Evolutionary conservation across 768 basidiomycete species (phyloP), one percentile per base, ranked within the genome.

Genomic region (Hypholoma fasciculare): DNA sequence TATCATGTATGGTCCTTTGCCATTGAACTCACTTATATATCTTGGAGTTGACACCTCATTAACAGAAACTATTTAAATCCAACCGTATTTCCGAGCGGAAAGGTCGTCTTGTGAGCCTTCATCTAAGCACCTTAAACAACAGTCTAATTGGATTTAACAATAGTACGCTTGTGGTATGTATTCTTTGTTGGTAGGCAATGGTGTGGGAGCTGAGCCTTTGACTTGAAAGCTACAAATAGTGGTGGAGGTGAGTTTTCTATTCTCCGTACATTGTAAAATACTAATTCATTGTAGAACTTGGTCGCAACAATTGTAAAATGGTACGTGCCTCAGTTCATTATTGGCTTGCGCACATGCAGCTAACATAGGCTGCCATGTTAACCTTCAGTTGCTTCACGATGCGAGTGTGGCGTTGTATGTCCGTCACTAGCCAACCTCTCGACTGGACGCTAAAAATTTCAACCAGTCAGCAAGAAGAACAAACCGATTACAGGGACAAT

Each of bases 331-430:
- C 3, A 12, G 50, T 38, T 46, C 30, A 5, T 23, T 46, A 16
- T 17, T 26, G 7, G 19, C 7, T 13, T 17, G 47, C 51, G 30
- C 12, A 42, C 37, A 27, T 47, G 36, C 50, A 8, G 49, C 27
- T 27, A 20, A 19, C 23, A 23, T 23, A n/a, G n/a, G n/a, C n/a
- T n/a, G n/a, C 13, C 53, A 36, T 20, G 2, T 46, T 14, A 60
- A 14, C 36, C 26, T 49, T 7, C 51, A 87, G 84, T 39, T 76
- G 78, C 49, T 87, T 85, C 57, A 75, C 82, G 1, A 72, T 86
- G 70, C 81, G 85, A 13, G 85, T 87, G 12, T 87, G 84, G 84
- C 71, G 84, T 69, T 87, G 85, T 86, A 68, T 62, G 72, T 34
- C 30, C 5, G 52, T 42, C n/a, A n/a, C n/a, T n/a, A 39, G n/a